Conservation (phyloP, 192 early-diverging fungal genomes). For the Obelidium mucronatum region DNA sequence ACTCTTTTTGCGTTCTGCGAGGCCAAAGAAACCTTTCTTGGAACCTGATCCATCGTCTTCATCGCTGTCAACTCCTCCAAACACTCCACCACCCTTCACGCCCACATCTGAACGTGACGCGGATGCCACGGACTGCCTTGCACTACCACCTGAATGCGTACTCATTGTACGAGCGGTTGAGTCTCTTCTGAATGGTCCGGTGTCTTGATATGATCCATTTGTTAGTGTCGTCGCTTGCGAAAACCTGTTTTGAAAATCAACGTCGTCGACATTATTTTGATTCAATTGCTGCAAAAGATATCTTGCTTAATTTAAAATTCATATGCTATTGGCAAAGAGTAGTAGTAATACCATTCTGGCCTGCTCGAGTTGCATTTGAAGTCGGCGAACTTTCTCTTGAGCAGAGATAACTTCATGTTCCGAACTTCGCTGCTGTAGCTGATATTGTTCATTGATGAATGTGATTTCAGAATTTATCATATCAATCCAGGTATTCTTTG, state of each 20-base stretch:
- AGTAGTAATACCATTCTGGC: background rate
- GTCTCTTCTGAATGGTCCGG: background rate
- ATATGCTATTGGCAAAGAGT: background rate
- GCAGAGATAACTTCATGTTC: background rate
- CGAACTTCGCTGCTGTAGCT: background rate
- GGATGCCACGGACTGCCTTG: background rate
- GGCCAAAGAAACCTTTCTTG: no score
- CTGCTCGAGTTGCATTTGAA: background rate
- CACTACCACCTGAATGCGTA: background rate
- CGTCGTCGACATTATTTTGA: background rate
- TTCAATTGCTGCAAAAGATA: background rate
- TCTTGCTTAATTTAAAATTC: background rate
- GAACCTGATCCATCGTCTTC: no score
- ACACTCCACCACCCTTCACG: background rate
- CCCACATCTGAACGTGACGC: background rate
- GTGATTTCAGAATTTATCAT: background rate
- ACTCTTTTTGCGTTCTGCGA: background rate
- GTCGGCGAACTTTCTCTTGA: background rate
- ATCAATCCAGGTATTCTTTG: conserved; percentile 16
- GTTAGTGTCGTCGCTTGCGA: background rate
- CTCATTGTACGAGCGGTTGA: background rate
- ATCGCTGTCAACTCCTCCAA: background rate
- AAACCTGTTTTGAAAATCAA: background rate
- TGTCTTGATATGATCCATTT: background rate
- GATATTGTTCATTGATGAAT: background rate